Percentiles rank a stretch among this genome's conserved stretches.
Conservation (phyloP, 2,329 filamentous ascomycete species). For the Nothophoma quercina region DNA sequence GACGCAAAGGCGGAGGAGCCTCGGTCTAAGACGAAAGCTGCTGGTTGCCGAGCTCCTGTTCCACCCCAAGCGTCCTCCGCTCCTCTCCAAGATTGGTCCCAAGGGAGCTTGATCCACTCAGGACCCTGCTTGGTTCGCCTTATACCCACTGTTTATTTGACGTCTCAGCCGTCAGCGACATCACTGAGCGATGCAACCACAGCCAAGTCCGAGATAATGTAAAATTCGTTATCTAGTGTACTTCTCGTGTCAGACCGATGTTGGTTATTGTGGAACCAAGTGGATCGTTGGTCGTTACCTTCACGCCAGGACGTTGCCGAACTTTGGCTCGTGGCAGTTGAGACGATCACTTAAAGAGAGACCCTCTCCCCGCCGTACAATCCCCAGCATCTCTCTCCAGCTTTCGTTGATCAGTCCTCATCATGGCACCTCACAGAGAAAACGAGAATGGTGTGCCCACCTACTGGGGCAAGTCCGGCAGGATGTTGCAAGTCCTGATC, state of each 20-base stretch:
- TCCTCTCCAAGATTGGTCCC: slow-evolving; percentile 33
- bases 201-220: slow-evolving; percentile 39
- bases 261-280: slow-evolving; percentile 30
- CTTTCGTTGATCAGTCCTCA: slow-evolving; percentile 28
- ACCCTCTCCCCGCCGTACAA: slow-evolving; percentile 28
- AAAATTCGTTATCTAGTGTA: slow-evolving; percentile 41
- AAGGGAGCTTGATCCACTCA: slow-evolving; percentile 30
- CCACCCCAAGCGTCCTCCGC: slow-evolving; percentile 33
- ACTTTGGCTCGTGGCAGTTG: slow-evolving; percentile 20
- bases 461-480: slow-evolving; percentile 41
- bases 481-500: slow-evolving; percentile 41
- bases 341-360: slow-evolving; percentile 36
- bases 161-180: slow-evolving; percentile 33
- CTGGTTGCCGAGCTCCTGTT: slow-evolving; percentile 35
- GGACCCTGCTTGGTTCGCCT: slow-evolving; percentile 34
- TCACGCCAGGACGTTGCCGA: slow-evolving; percentile 24
- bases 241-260: slow-evolving; percentile 35
- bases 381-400: slow-evolving; percentile 33
- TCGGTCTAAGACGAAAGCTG: slow-evolving; percentile 29
- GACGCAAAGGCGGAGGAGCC: slow-evolving; percentile 30
- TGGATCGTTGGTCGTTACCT: slow-evolving; percentile 26
- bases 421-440: slow-evolving; percentile 36
- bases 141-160: slow-evolving; percentile 38
- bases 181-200: slow-evolving; percentile 34
- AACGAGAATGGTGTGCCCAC: slow-evolving; percentile 36